These are phyloP conservation scores for Ramichloridium luteum DNA, from an alignment of 2,329 filamentous ascomycete species.

Conservation along the genomic window DNA sequence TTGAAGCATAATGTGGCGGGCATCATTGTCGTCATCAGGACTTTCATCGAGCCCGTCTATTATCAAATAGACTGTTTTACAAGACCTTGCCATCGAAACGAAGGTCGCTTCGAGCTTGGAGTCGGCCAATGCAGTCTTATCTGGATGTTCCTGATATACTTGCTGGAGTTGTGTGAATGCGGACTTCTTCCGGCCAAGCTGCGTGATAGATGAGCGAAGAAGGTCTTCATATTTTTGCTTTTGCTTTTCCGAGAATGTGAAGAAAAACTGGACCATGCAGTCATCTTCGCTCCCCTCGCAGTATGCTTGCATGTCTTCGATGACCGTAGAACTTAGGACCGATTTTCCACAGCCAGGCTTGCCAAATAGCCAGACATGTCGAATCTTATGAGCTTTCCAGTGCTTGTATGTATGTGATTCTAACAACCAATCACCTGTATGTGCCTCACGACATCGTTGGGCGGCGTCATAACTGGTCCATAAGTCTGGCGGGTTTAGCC, in stretches of 20 bases:
- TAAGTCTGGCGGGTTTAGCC: constrained; percentile 12
- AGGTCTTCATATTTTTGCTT: constrained; percentile 12
- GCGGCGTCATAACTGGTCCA: constrained; percentile 12
- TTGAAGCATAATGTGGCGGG: too few relatives aligned
- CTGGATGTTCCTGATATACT: too few relatives aligned
- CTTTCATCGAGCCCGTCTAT: too few relatives aligned
- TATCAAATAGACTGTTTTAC: too few relatives aligned
- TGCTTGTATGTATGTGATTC: constrained; percentile 6
- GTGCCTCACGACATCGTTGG: constrained; percentile 9
- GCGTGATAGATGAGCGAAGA: constrained; percentile 9
- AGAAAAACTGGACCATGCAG: constrained; percentile 9
- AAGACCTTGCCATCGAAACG: too few relatives aligned
- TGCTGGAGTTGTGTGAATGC: too few relatives aligned
- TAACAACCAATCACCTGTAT: constrained; percentile 17
- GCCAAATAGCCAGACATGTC: constrained; percentile 14
- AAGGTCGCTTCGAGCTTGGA: too few relatives aligned
- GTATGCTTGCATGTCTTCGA: constrained; percentile 9
- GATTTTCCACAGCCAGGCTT: constrained; percentile 17
- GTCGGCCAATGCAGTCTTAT: too few relatives aligned
- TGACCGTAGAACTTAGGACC: constrained; percentile 11
- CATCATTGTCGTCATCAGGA: too few relatives aligned
- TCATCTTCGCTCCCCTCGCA: not conserved
- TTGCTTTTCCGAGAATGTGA: constrained; percentile 9
- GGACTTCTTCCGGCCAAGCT: constrained; percentile 10
- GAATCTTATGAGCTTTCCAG: constrained; percentile 7